A percentile compares a stretch with the other conserved stretches of the same genome.
Evolutionary conservation across 2,329 filamentous ascomycete genomes (phyloP).

Genomic region (Arthroderma sp.): DNA sequence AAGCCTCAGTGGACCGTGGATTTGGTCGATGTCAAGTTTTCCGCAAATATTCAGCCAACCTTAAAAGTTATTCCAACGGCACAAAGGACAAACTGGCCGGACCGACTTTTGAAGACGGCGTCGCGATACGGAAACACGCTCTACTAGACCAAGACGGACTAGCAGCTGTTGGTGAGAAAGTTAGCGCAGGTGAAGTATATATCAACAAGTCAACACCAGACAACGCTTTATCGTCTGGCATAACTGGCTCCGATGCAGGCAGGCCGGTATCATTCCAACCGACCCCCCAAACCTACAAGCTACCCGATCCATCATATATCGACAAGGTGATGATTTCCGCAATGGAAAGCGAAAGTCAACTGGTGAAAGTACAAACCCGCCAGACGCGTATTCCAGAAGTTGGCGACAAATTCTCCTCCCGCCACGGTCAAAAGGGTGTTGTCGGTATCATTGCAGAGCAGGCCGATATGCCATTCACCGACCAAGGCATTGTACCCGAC

Average conservation of each 20-base stretch:
- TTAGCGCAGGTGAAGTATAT: conserved; percentile 71
- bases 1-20: conserved; percentile 84
- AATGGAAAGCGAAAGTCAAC: conserved; percentile 70
- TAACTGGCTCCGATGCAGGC: conserved; percentile 48
- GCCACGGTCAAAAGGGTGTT: conserved; percentile 96
- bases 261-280: conserved; percentile 24
- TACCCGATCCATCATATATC: conserved; percentile 74
- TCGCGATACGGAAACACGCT: conserved; percentile 53
- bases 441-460: conserved; percentile 94
- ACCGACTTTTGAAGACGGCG: conserved; percentile 50
- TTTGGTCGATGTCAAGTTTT: conserved; percentile 98
- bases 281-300: conserved; percentile 54
- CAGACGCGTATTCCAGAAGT: conserved; percentile 91
- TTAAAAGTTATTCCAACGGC: conserved; percentile 82
- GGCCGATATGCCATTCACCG: conserved; percentile 92
- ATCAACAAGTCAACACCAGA: conserved; percentile 79
- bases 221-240: conserved; percentile 59
- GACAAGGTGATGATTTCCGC: conserved; percentile 93
- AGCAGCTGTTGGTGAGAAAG: conserved; percentile 68
- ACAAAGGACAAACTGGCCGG: conserved; percentile 46
- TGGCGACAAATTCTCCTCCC: conserved; percentile 96
- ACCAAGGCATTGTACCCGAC: conserved; percentile 81
- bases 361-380: conserved; percentile 91
- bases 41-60: conserved; percentile 74
- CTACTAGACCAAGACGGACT: conserved; percentile 76